These are phyloP conservation scores for Penicillium sumatraense DNA, from an alignment of 2,329 filamentous ascomycete genomes.

Conservation along the genomic window DNA sequence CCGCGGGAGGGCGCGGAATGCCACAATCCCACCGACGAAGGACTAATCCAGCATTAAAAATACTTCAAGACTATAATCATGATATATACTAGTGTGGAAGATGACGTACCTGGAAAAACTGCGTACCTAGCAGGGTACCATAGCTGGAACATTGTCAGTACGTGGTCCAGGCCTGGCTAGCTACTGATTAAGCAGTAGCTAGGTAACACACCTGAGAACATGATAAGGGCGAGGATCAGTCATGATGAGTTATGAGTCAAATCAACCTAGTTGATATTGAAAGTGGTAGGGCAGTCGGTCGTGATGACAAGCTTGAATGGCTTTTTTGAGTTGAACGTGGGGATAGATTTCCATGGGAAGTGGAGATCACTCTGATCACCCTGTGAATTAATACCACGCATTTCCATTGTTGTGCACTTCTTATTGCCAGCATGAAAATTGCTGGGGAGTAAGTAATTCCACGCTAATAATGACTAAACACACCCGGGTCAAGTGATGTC, in stretches of 20 bases:
- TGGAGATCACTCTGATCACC: no score
- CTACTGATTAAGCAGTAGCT: background rate
- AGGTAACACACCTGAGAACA: slow-evolving; percentile 33
- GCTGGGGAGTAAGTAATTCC: slow-evolving; percentile 6
- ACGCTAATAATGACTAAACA: background rate
- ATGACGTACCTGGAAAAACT: slow-evolving; percentile 75
- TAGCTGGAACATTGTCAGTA: slow-evolving; percentile 61
- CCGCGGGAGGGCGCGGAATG: slow-evolving; percentile 76
- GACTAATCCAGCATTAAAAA: slow-evolving; percentile 54
- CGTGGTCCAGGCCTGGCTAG: background rate
- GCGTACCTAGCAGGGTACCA: slow-evolving; percentile 82
- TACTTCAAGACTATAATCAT: background rate
- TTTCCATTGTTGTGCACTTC: background rate
- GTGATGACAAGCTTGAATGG: background rate
- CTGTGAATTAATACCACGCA: background rate
- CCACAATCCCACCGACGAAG: slow-evolving; percentile 74
- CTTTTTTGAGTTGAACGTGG: slow-evolving; percentile 3
- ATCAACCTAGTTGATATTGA: background rate
- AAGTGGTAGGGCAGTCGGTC: background rate
- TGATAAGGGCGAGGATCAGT: slow-evolving; percentile 41
- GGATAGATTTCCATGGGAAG: background rate
- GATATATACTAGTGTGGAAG: no score
- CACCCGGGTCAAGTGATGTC: slow-evolving; percentile 37
- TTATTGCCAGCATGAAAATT: background rate
- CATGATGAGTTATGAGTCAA: slow-evolving; percentile 21